Conservation (phyloP, 2,329 filamentous ascomycete genomes). For the Fonsecaea erecta region DNA sequence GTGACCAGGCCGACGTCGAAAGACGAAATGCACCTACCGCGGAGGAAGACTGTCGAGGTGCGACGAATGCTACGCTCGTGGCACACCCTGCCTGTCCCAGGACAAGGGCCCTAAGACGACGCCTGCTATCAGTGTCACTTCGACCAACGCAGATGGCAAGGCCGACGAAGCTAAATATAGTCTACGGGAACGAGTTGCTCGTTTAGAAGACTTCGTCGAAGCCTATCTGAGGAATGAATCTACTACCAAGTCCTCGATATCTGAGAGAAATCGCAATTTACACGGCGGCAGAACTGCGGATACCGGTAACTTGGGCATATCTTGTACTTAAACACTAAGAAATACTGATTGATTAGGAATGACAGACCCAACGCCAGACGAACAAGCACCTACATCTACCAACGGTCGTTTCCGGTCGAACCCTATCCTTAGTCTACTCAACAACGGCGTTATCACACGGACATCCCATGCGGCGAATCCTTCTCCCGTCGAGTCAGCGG, state of each 20-base stretch:
- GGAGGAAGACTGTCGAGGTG: not conserved
- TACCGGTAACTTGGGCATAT: not conserved
- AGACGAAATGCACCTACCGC: constrained; percentile 4
- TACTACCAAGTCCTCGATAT: not conserved
- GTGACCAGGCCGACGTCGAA: constrained; percentile 9
- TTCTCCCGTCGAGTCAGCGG: not conserved
- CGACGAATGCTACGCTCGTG: constrained; percentile 13
- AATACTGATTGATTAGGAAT: not conserved
- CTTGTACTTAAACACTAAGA: not conserved
- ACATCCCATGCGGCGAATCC: not conserved
- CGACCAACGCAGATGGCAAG: not conserved
- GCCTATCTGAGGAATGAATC: not conserved
- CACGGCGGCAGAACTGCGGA: not conserved
- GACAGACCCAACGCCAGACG: not conserved
- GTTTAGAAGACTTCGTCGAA: constrained; percentile 7
- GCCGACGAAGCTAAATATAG: constrained; percentile 4
- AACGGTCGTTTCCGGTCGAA: not conserved
- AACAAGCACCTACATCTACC: not conserved
- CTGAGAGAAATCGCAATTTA: not conserved
- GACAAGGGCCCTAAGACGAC: not conserved
- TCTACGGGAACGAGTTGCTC: constrained; percentile 14
- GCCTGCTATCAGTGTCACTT: not conserved
- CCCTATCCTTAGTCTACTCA: constrained; percentile 8
- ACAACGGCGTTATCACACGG: constrained; percentile 7
- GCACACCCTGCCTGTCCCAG: constrained; percentile 6